Evolutionary conservation across 192 early-diverging fungal genomes (phyloP), one percentile per base, ranked within the genome.

Genomic region (Coemansia sp.): DNA sequence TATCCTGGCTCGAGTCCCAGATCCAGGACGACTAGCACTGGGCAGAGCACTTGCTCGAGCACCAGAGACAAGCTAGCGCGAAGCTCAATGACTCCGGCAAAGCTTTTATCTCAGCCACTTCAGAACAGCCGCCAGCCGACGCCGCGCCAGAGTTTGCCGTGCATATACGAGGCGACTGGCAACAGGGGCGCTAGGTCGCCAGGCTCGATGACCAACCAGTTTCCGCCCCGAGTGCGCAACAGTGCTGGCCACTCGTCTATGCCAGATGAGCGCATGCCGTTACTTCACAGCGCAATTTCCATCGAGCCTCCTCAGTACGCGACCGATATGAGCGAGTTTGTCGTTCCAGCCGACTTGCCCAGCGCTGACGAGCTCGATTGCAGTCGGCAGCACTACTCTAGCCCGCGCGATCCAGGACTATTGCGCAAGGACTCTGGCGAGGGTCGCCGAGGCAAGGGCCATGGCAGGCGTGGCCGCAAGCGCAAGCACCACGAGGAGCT

Each of bases 401-500:
- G 64, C 14, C 41, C 42, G 14, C 27, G 25, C 19, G 39, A 38
- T 9, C 27, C 17, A 10, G 37, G 15, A 19, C n/a, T 29, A 32
- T 10, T 12, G 20, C 2, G 31, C 32, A 41, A 43, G 9, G 27
- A 59, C 24, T 10, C n/a, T 14, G 12, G 22, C 12, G 27, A 35
- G 19, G 19, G 39, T 19, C 36, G 53, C 7, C 62, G 64, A 27
- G 29, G 45, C 29, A 46, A 36, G 24, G 37, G 27, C 5, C 32
- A 53, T 20, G 22, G 43, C 41, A 36, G 62, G 24, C 62, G 60
- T 11, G 68, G 65, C 17, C 67, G 62, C 24, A 41, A 60, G 39
- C 63, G 47, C 29, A 64, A 35, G 64, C 66, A 75, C 63, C 76
- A 78, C 40, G 81, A 83, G 54, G 76, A 77, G 37, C 73, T 83